Evolutionary conservation across 2,329 filamentous ascomycete genomes (phyloP).

Genomic region (Fusarium acutatum): DNA sequence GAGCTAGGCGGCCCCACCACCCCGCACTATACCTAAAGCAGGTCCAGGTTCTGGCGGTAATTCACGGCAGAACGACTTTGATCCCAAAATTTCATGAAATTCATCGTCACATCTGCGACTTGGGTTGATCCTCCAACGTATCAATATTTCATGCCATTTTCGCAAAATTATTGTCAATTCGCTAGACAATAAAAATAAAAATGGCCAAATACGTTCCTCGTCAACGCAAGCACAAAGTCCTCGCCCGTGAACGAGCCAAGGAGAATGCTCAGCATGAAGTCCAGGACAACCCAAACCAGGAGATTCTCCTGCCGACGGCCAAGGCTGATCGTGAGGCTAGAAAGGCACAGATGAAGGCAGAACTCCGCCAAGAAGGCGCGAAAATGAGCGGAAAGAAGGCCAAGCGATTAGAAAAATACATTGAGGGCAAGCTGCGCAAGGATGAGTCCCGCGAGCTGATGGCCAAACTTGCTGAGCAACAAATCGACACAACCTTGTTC

Average conservation of each 20-base stretch:
- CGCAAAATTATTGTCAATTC: constrained; percentile 10
- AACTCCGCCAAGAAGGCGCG: constrained; percentile 59
- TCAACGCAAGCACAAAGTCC: constrained; percentile 73
- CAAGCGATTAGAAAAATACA: constrained; percentile 73
- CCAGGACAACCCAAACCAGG: constrained; percentile 49
- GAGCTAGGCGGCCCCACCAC: constrained; percentile 32
- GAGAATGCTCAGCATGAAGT: constrained; percentile 53
- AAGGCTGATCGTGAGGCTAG: constrained; percentile 63
- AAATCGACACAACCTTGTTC: constrained; percentile 83
- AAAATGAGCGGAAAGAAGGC: constrained; percentile 73
- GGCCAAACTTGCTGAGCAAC: constrained; percentile 80
- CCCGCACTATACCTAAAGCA: constrained; percentile 48
- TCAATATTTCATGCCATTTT: constrained; percentile 18
- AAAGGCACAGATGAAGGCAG: constrained; percentile 63
- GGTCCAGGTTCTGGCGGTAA: constrained; percentile 48
- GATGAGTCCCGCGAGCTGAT: constrained; percentile 89
- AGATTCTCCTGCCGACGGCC: constrained; percentile 46
- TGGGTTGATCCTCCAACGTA: constrained; percentile 15
- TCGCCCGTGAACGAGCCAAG: constrained; percentile 67
- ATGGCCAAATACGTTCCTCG: constrained; percentile 70
- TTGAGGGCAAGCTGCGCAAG: constrained; percentile 91
- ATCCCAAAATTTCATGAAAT: constrained; percentile 48
- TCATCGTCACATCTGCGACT: constrained; percentile 11
- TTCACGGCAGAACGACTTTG: constrained; percentile 46
- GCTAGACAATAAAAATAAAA: background rate